Percentiles rank a stretch among this genome's conserved stretches.
These are phyloP conservation scores for Trichophyton rubrum DNA, from an alignment of 2,329 filamentous ascomycete species.

Conservation along the genomic window DNA sequence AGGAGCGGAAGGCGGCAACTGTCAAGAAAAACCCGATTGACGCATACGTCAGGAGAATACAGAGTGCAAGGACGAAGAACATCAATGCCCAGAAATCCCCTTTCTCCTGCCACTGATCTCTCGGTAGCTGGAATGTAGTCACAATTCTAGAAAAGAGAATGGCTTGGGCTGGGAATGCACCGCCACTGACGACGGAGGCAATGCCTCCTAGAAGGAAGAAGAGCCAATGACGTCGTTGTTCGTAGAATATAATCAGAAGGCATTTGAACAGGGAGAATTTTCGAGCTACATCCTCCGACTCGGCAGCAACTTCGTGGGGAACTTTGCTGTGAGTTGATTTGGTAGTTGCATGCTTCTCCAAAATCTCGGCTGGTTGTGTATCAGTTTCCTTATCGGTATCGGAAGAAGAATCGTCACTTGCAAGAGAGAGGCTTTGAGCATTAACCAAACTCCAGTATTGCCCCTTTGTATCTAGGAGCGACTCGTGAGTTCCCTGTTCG, in stretches of 20 bases:
- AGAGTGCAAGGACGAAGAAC: constrained; percentile 36
- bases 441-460: constrained; percentile 71
- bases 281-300: constrained; percentile 10
- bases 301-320: constrained; percentile 2
- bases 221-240: constrained; percentile 25
- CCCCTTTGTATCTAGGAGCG: constrained; percentile 52
- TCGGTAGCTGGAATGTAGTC: constrained; percentile 17
- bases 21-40: constrained; percentile 14
- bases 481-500: constrained; percentile 72
- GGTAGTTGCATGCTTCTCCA: constrained; percentile 7
- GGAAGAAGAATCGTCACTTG: constrained; percentile 6
- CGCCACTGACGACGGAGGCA: constrained; percentile 27
- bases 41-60: constrained; percentile 21
- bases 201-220: constrained; percentile 28
- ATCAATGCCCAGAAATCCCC: constrained; percentile 37
- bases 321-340: constrained; percentile 8
- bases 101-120: constrained; percentile 13
- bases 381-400: constrained; percentile 7
- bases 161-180: constrained; percentile 37
- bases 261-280: constrained; percentile 22
- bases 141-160: constrained; percentile 24
- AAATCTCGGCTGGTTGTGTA: neutral
- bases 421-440: constrained; percentile 33
- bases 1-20: constrained; percentile 11
- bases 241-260: constrained; percentile 26